These are phyloP conservation scores for Aphanomyces euteiches DNA, from an alignment of 352 stramenopile species.

Conservation along the genomic window DNA sequence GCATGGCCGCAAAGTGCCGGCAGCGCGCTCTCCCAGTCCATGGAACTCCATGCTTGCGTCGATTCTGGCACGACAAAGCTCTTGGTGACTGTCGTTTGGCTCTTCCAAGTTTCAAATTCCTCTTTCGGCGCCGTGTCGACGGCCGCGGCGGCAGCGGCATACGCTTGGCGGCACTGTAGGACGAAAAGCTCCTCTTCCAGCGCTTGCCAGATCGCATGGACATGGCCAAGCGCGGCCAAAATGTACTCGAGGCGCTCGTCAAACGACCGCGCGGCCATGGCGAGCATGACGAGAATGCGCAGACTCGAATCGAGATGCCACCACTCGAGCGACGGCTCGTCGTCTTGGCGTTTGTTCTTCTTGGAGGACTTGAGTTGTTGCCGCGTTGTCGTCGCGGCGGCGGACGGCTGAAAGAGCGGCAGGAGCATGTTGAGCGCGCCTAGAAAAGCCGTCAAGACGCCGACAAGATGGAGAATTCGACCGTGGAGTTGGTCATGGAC, in stretches of 20 bases:
- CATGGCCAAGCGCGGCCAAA: constrained; percentile 42
- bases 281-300: constrained; percentile 24
- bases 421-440: constrained; percentile 43
- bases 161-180: constrained; percentile 41
- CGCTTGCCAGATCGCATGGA: constrained; percentile 49
- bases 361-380: background rate
- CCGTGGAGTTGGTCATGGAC: constrained; percentile 52
- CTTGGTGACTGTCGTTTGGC: background rate
- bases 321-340: background rate
- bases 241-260: constrained; percentile 40
- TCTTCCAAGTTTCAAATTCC: constrained; percentile 64
- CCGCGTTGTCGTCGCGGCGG: background rate
- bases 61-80: background rate
- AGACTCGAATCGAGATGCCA: constrained; percentile 25
- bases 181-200: constrained; percentile 48
- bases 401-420: background rate
- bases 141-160: constrained; percentile 31
- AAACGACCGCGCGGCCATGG: constrained; percentile 12
- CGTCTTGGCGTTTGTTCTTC: constrained; percentile 27
- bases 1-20: constrained; percentile 19
- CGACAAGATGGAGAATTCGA: background rate
- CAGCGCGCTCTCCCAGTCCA: constrained; percentile 34
- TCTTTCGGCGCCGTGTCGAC: constrained; percentile 21
- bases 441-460: background rate
- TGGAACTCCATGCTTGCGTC: constrained; percentile 44